These are phyloP conservation scores for Colletotrichum higginsianum DNA, from an alignment of 2,329 filamentous ascomycete species.

Conservation along the genomic window DNA sequence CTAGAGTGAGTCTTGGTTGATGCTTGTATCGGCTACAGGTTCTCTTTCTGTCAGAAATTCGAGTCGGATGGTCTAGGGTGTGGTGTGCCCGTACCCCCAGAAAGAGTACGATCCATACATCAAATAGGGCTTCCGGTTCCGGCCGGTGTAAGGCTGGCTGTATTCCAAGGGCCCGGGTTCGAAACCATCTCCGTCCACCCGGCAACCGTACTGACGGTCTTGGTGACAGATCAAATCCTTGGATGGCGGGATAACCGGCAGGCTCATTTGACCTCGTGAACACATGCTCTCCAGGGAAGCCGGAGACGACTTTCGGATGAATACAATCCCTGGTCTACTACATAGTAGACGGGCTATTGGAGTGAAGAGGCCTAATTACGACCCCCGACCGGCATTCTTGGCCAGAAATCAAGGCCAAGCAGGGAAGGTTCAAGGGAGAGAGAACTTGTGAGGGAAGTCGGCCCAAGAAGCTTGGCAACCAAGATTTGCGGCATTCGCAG, in stretches of 20 bases:
- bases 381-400: not conserved
- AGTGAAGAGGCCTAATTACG: not conserved
- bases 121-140: no score
- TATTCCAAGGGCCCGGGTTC: not conserved
- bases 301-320: not conserved
- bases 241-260: not conserved
- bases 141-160: no score
- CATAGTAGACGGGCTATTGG: not conserved
- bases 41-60: not conserved
- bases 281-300: not conserved
- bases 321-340: not conserved
- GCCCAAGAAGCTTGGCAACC: not conserved
- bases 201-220: not conserved
- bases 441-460: not conserved
- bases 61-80: not conserved
- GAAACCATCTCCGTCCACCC: no score
- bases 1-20: not conserved
- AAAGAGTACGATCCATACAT: no score
- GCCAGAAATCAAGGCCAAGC: not conserved
- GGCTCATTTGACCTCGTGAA: not conserved
- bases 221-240: not conserved
- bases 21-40: not conserved
- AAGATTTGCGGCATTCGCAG: slow-evolving; percentile 16
- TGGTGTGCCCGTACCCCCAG: not conserved
- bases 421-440: not conserved